Evolutionary conservation across 495 filamentous ascomycete genomes (phyloP).

Genomic region (Aspergillus homomorphus): DNA sequence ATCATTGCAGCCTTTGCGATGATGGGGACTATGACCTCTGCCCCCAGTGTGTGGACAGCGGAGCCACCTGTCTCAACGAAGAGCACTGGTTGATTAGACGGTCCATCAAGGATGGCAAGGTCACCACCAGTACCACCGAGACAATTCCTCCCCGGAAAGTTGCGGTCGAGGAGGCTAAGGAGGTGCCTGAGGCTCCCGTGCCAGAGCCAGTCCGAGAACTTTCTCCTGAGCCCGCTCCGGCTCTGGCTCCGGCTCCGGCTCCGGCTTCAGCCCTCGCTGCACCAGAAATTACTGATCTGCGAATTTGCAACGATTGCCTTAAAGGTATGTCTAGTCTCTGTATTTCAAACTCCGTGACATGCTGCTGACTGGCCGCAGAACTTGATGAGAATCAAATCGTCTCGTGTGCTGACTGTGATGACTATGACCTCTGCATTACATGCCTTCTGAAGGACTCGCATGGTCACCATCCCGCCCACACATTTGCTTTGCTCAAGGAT

Average conservation of each 20-base stretch:
- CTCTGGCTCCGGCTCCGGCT: not conserved
- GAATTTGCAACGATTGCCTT: slow-evolving; percentile 92
- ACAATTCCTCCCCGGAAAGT: slow-evolving; percentile 60
- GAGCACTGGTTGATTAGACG: slow-evolving; percentile 95
- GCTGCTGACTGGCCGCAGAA: slow-evolving; percentile 46
- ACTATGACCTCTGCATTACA: slow-evolving; percentile 84
- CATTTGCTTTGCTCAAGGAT: slow-evolving; percentile 53
- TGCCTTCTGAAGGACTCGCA: slow-evolving; percentile 77
- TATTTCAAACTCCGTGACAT: not conserved
- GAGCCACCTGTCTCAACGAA: slow-evolving; percentile 69
- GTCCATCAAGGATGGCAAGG: slow-evolving; percentile 68
- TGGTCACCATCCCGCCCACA: slow-evolving; percentile 90
- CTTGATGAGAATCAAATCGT: slow-evolving; percentile 75
- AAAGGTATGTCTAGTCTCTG: slow-evolving; percentile 52
- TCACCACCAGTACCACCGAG: slow-evolving; percentile 83
- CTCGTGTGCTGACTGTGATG: slow-evolving; percentile 79
- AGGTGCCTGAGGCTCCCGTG: slow-evolving; percentile 13
- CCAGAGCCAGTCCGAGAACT: slow-evolving; percentile 12
- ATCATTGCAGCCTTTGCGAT: slow-evolving; percentile 91
- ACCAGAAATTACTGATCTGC: slow-evolving; percentile 31
- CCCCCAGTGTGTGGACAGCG: slow-evolving; percentile 68
- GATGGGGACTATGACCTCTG: slow-evolving; percentile 95
- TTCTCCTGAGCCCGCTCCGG: slow-evolving; percentile 10
- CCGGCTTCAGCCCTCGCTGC: slow-evolving; percentile 5
- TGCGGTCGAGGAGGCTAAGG: slow-evolving; percentile 21